Evolutionary conservation across 106 monocot genomes (phyloP), one percentile per base, ranked within the genome.

Genomic region (Apostasia shenzhenica): DNA sequence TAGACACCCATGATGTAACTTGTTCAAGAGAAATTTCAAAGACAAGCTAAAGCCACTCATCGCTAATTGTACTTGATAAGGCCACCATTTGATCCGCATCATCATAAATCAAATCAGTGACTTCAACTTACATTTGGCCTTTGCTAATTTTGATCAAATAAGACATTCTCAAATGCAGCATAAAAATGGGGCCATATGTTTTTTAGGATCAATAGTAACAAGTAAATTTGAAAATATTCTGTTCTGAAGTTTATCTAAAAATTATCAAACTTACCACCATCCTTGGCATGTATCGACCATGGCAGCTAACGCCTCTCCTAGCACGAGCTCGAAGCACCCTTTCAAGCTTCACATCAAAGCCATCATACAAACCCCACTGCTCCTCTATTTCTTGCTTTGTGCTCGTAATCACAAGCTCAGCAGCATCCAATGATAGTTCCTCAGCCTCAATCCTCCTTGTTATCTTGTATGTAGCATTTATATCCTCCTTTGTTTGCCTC

Each of bases 301-400:
- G 92, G 80, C 85, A 95, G 56, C 69, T 86, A 38, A 95, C 88
- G 0, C 86, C 80, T 3, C 84, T 57, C 48, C 82, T 55, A 11
- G 73, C 67, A 26, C 95, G 81, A 8, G 88, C 91, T 41, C 95
- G 82, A 65, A 95, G 65, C 43, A 91, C 88, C 71, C 75, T 95
- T 59, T 95, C 95, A 10, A 95, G 88, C 72, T 86, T 86, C 45
- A 95, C 95, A 79, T 95, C 95, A 74, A 92, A 92, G 0, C 92
- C 95, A 79, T 94, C 94, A 72, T 94, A 94, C 65, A 94, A 69
- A 38, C 94, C 94, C 94, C 94, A 94, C 48, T 95, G 95, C 66
- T 95, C 95, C n/a, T 89, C 95, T 41, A 95, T 95, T 75, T 95
- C 95, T 70, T 92, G 92, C 67, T 84, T 88, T 37, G 95, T 92